A percentile compares a stretch with the other conserved stretches of the same genome.
These are phyloP conservation scores for Sphaerulina populicola DNA, from an alignment of 2,329 filamentous ascomycete genomes.

Conservation along the genomic window DNA sequence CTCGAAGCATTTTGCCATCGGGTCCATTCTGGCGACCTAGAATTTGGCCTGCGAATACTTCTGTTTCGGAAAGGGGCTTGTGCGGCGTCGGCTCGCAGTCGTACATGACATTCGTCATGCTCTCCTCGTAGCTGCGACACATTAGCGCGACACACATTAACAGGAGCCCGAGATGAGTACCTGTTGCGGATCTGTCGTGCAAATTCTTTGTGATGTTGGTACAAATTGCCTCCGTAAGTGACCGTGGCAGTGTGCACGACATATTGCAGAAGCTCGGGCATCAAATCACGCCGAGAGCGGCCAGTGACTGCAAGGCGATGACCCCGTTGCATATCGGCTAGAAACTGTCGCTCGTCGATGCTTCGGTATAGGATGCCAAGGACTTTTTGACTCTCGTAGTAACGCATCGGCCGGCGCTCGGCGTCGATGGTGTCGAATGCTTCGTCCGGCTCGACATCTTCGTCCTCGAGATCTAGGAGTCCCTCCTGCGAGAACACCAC, in stretches of 20 bases:
- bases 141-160: not conserved
- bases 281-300: conserved; percentile 13
- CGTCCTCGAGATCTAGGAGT: conserved; percentile 43
- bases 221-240: conserved; percentile 25
- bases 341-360: conserved; percentile 64
- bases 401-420: conserved; percentile 38
- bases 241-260: conserved; percentile 29
- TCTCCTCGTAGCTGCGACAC: conserved; percentile 44
- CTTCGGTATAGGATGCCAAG: conserved; percentile 63
- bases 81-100: conserved; percentile 37
- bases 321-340: conserved; percentile 39
- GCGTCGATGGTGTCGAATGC: conserved; percentile 31
- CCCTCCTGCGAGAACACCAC: conserved; percentile 38
- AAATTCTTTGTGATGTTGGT: conserved; percentile 34
- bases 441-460: conserved; percentile 41
- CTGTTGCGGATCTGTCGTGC: conserved; percentile 39
- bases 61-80: conserved; percentile 42
- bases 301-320: conserved; percentile 15
- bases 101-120: conserved; percentile 43
- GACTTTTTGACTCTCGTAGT: conserved; percentile 60
- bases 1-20: conserved; percentile 30
- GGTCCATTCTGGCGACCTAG: conserved; percentile 41
- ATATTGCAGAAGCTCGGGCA: conserved; percentile 36
- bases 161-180: conserved; percentile 30
- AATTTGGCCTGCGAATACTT: conserved; percentile 52